phyloP scores from a whole-genome alignment of 352 stramenopile species.

The Pythium rishiriense region DNA sequence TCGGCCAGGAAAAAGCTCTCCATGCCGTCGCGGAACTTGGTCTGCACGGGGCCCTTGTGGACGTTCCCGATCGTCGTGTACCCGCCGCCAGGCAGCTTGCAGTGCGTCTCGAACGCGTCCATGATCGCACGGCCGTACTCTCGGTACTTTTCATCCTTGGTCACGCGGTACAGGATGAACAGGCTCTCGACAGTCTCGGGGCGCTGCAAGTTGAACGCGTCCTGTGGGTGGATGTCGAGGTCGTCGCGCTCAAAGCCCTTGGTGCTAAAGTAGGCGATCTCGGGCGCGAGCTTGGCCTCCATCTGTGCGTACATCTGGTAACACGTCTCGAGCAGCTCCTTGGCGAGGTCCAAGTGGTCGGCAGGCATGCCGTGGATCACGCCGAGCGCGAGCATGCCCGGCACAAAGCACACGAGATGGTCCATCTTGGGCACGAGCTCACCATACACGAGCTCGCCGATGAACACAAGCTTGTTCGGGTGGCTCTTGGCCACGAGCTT shows the following conservation, averaged over 20 bases:
- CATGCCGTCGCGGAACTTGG: constrained; percentile 75
- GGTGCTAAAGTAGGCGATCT: constrained; percentile 83
- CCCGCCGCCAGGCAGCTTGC: constrained; percentile 53
- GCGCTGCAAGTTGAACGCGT: constrained; percentile 85
- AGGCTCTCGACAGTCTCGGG: constrained; percentile 93
- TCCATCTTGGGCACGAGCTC: constrained; percentile 78
- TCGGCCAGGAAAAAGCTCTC: constrained; percentile 93
- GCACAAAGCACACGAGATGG: constrained; percentile 91
- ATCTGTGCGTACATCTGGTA: constrained; percentile 88
- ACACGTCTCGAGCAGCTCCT: constrained; percentile 82
- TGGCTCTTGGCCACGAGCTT: constrained; percentile 58
- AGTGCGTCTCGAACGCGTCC: constrained; percentile 81
- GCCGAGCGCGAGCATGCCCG: constrained; percentile 84
- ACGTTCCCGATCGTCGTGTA: constrained; percentile 71
- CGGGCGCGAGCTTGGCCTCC: constrained; percentile 80
- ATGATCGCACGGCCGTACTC: constrained; percentile 88
- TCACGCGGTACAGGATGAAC: constrained; percentile 91
- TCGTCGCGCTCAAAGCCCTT: constrained; percentile 46
- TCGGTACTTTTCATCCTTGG: constrained; percentile 86
- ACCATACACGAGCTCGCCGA: constrained; percentile 63
- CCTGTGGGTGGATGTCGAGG: constrained; percentile 50
- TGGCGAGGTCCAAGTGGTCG: constrained; percentile 69
- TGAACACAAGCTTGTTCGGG: constrained; percentile 60
- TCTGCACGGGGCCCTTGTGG: constrained; percentile 37
- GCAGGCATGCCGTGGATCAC: constrained; percentile 68